phyloP scores from a whole-genome alignment of 2,329 filamentous ascomycete species.

The Hypoxylon sp. region DNA sequence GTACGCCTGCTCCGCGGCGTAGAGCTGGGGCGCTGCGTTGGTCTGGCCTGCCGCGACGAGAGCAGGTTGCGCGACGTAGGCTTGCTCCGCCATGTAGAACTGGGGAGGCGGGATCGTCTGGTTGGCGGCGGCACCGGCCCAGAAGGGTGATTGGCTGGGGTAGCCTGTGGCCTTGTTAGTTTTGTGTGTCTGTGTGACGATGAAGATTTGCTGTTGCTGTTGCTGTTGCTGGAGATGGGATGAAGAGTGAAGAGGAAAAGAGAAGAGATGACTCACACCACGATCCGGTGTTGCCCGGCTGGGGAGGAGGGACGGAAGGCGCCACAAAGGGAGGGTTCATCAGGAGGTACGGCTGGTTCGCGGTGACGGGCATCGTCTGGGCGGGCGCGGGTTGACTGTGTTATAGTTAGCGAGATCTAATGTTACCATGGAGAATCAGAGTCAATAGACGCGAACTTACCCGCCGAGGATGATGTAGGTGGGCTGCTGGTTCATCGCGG shows the following conservation, averaged over 20 bases:
- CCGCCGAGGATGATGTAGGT: constrained; percentile 16
- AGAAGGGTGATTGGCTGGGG: constrained; percentile 38
- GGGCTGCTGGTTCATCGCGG: constrained; percentile 3
- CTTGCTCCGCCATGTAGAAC: constrained; percentile 22
- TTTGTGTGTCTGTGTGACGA: neutral
- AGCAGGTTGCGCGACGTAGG: neutral
- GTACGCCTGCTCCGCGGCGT: constrained; percentile 27
- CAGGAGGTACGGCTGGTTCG: constrained; percentile 38
- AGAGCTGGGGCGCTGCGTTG: neutral
- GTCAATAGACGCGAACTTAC: constrained; percentile 21
- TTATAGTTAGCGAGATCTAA: neutral
- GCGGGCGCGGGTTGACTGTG: constrained; percentile 5
- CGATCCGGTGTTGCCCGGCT: constrained; percentile 30
- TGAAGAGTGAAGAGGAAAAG: neutral
- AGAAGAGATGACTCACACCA: constrained; percentile 33
- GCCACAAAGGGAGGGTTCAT: constrained; percentile 41
- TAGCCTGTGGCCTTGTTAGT: constrained; percentile 32
- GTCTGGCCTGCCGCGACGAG: neutral
- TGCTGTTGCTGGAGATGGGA: no score
- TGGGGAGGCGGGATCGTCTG: constrained; percentile 28
- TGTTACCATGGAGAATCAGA: neutral
- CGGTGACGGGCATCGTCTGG: neutral
- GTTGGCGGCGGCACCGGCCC: constrained; percentile 6
- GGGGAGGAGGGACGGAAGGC: constrained; percentile 32
- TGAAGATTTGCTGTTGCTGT: neutral